Conservation (phyloP, 2,329 filamentous ascomycete genomes). For the Falciphora oryzae region DNA sequence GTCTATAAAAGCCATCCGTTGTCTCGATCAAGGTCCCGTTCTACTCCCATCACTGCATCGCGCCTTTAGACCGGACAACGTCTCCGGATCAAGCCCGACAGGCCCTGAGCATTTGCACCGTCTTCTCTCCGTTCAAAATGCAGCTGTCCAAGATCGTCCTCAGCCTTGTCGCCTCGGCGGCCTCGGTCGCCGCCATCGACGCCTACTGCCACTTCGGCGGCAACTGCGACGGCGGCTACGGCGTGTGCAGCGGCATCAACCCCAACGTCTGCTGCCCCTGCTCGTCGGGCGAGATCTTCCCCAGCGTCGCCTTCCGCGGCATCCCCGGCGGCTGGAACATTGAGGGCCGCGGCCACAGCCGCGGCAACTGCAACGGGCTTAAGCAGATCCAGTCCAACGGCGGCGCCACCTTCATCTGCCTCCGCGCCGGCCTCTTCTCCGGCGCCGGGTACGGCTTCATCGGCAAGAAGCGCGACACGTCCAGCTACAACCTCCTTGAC, state of each 20-base stretch:
- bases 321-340: constrained; percentile 6
- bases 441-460: constrained; percentile 7
- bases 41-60: too few relatives aligned
- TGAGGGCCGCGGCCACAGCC: constrained; percentile 3
- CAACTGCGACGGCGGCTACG: background rate
- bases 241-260: background rate
- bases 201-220: background rate
- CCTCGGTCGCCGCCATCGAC: constrained; percentile 3
- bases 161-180: constrained; percentile 6
- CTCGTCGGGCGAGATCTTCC: constrained; percentile 5
- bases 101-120: background rate
- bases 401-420: constrained; percentile 3
- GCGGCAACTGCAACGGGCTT: constrained; percentile 2
- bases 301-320: constrained; percentile 7
- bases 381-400: background rate
- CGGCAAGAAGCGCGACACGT: background rate
- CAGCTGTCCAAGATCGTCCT: constrained; percentile 1
- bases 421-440: constrained; percentile 3
- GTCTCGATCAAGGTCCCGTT: too few relatives aligned
- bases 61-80: too few relatives aligned
- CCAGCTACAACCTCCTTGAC: background rate
- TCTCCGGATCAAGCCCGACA: background rate
- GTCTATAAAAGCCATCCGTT: too few relatives aligned
- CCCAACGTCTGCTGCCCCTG: constrained; percentile 5
- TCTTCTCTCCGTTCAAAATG: background rate